phyloP scores from a whole-genome alignment of 805 yeast species.

The Saccharomycopsis sp. region DNA sequence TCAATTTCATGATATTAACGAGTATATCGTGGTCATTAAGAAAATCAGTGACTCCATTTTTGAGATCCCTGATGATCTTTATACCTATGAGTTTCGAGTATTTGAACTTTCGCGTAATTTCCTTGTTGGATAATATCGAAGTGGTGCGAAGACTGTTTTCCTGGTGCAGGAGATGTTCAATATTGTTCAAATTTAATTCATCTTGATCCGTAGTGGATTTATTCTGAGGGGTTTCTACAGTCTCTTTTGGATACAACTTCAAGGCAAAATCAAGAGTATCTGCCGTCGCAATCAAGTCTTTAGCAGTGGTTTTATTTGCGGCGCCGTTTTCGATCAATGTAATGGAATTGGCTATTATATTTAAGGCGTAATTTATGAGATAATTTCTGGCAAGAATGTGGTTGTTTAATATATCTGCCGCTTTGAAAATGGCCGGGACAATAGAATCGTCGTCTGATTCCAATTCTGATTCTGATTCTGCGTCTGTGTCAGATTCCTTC shows the following conservation, averaged over 20 bases:
- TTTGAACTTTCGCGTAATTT: slow-evolving; percentile 3
- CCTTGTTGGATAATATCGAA: slow-evolving; percentile 4
- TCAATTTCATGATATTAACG: slow-evolving; percentile 2
- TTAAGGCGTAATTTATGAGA: slow-evolving; percentile 5
- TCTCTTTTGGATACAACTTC: slow-evolving; percentile 7
- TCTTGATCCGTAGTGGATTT: background rate
- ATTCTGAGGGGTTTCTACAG: background rate
- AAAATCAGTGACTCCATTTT: background rate
- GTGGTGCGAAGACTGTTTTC: background rate
- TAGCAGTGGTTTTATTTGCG: slow-evolving; percentile 5
- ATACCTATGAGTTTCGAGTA: slow-evolving; percentile 9
- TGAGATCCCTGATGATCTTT: slow-evolving; percentile 2
- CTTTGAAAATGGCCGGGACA: background rate
- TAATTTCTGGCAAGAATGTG: slow-evolving; percentile 10
- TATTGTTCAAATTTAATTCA: background rate
- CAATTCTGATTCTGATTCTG: background rate
- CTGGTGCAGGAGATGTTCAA: slow-evolving; percentile 2
- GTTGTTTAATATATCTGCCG: slow-evolving; percentile 1
- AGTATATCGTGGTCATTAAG: slow-evolving; percentile 2
- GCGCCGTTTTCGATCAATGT: slow-evolving; percentile 1
- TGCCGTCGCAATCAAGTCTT: slow-evolving; percentile 6
- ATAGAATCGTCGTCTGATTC: background rate
- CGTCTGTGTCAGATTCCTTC: background rate
- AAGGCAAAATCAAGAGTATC: slow-evolving; percentile 8
- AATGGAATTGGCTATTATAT: background rate